Evolutionary conservation across 805 yeast genomes (phyloP), one percentile per base, ranked within the genome.

Genomic region (Wickerhamomyces canadensis): DNA sequence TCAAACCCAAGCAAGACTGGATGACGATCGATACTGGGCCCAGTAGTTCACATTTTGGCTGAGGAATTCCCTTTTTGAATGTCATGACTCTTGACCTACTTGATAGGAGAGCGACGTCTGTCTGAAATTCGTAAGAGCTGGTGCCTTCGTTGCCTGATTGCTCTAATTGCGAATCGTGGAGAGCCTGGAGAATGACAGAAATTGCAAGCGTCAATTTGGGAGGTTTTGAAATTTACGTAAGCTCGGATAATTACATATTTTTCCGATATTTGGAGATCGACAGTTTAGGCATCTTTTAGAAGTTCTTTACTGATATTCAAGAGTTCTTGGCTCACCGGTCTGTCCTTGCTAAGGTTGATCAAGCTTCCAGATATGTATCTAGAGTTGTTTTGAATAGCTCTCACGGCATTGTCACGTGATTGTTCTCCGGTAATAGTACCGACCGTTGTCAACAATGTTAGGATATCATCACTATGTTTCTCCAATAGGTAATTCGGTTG

Each of bases 11-110:
- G 5, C 76, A 55, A 2, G 74, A 70, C 58, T 91, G 98, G 13
- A 94, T 78, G 6, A 81, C 37, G 23, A 91, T 66, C 1, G 97
- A 86, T 41, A 88, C 84, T 4, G 96, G 91, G 1, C 98, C 98
- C 23, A 91, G 56, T 17, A 84, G 65, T 51, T 80, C 72, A 57
- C 93, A 84, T 27, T 63, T 28, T 17, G 31, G 33, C 33, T 30
- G 33, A 5, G 33, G 33, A n/a, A 30, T 30, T 11, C 19, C 19
- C 18, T 30, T 30, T 17, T 30, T 19, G 6, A 9, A 7, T 19
- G 16, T 8, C 33, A 21, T 30, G n/a, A n/a, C n/a, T n/a, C n/a
- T n/a, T n/a, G n/a, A n/a, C n/a, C n/a, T n/a, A n/a, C n/a, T n/a
- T n/a, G n/a, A n/a, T n/a, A n/a, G n/a, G n/a, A n/a, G n/a, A n/a